Evolutionary conservation across 139 green algal species (phyloP), one percentile per base, ranked within the genome.

Genomic region (Haematococcus sp.): DNA sequence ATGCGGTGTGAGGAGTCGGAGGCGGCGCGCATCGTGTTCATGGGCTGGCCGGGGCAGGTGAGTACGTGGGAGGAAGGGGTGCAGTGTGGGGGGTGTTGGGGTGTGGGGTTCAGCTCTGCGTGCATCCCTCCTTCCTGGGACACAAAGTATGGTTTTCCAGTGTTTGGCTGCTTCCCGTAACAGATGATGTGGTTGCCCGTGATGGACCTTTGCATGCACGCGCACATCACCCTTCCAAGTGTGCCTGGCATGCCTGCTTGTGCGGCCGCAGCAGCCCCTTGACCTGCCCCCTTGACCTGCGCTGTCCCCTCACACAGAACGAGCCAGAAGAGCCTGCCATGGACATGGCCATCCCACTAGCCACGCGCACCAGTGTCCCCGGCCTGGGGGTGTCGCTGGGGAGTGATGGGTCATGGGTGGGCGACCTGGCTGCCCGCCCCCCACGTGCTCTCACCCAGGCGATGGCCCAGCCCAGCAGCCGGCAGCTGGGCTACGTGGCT

Each of bases 401-500:
- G 31, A 31, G 32, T 9, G 33, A 54, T 68, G 66, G 63, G 63
- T 63, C 28, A 40, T 34, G 27, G 31, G 3, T 52, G 58, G 3
- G 71, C 4, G 35, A 78, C 35, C 68, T 80, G 27, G 73, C 43
- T 33, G 77, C 75, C 15, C 71, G 71, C 34, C 70, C 76, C 32
- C 80, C 81, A 1, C 67, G 69, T 4, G 72, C 75, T 13, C 60
- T 79, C 11, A 82, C 69, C 3, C 64, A 85, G 35, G 68, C 70
- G 58, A 82, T 82, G 70, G 27, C 52, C 23, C 46, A 65, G 35
- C 34, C 58, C 25, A 70, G 67, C 31, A 72, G 63, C 44, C 72
- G 80, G 27, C 81, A 84, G 35, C 71, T 90, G 46, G 80, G 82
- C n/a, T 94, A 94, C 64, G 89, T 90, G 5, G 86, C 86, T 19